These are phyloP conservation scores for Pseudozyma sp. DNA, from an alignment of 1,284 basidiomycete species.

Conservation along the genomic window DNA sequence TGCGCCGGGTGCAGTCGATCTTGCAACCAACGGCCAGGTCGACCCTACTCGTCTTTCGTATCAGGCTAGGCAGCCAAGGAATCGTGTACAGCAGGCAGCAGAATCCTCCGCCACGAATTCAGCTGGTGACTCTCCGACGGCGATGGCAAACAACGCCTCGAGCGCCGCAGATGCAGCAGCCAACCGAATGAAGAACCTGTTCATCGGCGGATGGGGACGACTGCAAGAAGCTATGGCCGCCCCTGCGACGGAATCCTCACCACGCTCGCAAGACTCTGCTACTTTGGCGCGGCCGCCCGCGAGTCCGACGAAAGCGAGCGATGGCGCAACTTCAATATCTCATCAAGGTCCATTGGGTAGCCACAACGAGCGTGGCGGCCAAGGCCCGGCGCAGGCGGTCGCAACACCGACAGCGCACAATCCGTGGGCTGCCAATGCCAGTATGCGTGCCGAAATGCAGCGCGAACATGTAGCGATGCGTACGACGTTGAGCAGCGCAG, in stretches of 20 bases:
- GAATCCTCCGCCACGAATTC: conserved; percentile 3
- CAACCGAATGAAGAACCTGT: conserved; percentile 51
- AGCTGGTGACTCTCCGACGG: conserved; percentile 13
- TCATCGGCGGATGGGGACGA: conserved; percentile 56
- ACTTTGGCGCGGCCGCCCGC: conserved; percentile 3
- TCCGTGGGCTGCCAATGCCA: conserved; percentile 35
- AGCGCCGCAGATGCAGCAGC: conserved; percentile 40
- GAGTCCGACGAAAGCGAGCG: conserved; percentile 12
- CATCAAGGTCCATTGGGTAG: conserved; percentile 6
- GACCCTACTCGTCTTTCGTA: conserved; percentile 25
- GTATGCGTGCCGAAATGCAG: conserved; percentile 41
- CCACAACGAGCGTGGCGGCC: background rate
- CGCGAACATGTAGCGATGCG: conserved; percentile 44
- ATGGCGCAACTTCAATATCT: background rate
- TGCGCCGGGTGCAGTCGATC: conserved; percentile 35
- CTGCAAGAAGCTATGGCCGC: conserved; percentile 52
- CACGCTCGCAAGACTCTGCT: background rate
- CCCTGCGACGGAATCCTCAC: conserved; percentile 20
- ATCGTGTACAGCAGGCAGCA: conserved; percentile 9
- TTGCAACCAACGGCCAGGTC: conserved; percentile 21
- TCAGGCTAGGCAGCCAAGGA: conserved; percentile 29
- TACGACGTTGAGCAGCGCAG: conserved; percentile 1
- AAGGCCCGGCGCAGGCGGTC: background rate
- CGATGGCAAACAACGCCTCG: conserved; percentile 29
- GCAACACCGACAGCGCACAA: conserved; percentile 12